phyloP scores from a whole-genome alignment of 208 protist species.

The Balamuthia mandrillaris region DNA sequence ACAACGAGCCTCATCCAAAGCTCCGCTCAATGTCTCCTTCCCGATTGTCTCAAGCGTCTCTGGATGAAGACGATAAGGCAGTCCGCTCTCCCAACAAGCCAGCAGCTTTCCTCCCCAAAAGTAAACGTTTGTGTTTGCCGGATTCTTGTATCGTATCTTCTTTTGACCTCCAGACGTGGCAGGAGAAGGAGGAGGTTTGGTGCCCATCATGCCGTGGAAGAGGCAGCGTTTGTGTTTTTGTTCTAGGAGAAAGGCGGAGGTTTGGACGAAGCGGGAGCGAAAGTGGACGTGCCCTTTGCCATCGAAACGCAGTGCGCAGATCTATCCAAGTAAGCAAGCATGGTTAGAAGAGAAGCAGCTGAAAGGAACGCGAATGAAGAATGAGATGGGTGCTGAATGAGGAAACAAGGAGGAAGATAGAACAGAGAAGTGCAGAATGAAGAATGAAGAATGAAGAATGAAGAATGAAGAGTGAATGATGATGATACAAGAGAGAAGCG shows the following conservation, averaged over 20 bases:
- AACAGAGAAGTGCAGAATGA: too few relatives aligned
- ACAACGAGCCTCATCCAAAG: conserved; percentile 15
- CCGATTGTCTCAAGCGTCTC: conserved; percentile 43
- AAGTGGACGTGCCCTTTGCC: conserved; percentile 44
- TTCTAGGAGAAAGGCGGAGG: neutral
- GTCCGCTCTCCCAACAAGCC: conserved; percentile 12
- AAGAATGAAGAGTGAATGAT: too few relatives aligned
- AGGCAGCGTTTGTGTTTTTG: conserved; percentile 30
- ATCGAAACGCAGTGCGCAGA: too few relatives aligned
- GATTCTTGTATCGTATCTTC: neutral
- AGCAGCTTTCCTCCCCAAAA: conserved; percentile 49
- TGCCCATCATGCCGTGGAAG: conserved; percentile 49
- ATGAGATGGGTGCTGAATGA: too few relatives aligned
- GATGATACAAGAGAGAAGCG: too few relatives aligned
- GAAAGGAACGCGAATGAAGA: too few relatives aligned
- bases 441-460: too few relatives aligned
- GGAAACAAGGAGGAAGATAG: too few relatives aligned
- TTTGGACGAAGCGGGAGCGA: conserved; percentile 36
- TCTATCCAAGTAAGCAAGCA: too few relatives aligned
- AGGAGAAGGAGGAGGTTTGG: neutral
- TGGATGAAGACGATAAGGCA: conserved; percentile 40
- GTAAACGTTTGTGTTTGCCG: conserved; percentile 51
- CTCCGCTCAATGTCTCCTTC: conserved; percentile 35
- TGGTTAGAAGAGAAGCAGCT: too few relatives aligned
- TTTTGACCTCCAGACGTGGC: neutral